Conservation (phyloP, 345 rosid genomes). For the Gossypium australe region DNA sequence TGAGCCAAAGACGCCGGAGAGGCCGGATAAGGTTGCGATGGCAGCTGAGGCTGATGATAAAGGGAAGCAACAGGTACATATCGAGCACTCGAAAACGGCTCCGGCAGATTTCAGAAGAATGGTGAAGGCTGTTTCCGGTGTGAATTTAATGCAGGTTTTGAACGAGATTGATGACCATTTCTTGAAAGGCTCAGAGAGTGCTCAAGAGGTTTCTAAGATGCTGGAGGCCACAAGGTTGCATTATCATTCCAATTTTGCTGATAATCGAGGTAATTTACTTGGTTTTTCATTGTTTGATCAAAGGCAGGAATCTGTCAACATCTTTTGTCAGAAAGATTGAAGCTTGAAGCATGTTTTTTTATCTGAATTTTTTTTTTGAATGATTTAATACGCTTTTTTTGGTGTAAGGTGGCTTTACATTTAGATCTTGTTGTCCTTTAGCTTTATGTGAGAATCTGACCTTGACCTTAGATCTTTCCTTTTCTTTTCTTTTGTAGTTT, state of each 20-base stretch:
- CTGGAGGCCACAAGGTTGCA: conserved; percentile 87
- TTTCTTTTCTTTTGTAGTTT: conserved; percentile 8
- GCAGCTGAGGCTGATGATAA: conserved; percentile 28
- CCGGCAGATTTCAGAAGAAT: conserved; percentile 49
- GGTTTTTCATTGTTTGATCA: neutral
- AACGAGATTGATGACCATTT: conserved; percentile 74
- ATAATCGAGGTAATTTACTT: conserved; percentile 57
- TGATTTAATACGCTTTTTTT: conserved; percentile 21
- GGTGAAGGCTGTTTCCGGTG: conserved; percentile 29
- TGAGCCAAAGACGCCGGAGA: conserved; percentile 64
- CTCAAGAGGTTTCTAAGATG: conserved; percentile 81
- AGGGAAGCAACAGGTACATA: conserved; percentile 32
- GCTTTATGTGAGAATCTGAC: conserved; percentile 22
- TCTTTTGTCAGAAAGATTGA: neutral
- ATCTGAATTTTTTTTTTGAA: neutral
- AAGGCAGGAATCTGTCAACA: neutral
- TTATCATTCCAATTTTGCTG: conserved; percentile 93
- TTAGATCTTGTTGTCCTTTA: conserved; percentile 24
- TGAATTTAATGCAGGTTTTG: conserved; percentile 64
- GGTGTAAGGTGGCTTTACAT: conserved; percentile 19
- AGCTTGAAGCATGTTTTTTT: neutral
- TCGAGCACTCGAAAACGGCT: conserved; percentile 57
- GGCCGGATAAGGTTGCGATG: conserved; percentile 22
- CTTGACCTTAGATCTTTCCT: conserved; percentile 25
- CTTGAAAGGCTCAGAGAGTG: conserved; percentile 74